These are phyloP conservation scores for Chloranthus sessilifolius DNA, from an alignment of 164 flowering plant genomes.

Conservation along the genomic window DNA sequence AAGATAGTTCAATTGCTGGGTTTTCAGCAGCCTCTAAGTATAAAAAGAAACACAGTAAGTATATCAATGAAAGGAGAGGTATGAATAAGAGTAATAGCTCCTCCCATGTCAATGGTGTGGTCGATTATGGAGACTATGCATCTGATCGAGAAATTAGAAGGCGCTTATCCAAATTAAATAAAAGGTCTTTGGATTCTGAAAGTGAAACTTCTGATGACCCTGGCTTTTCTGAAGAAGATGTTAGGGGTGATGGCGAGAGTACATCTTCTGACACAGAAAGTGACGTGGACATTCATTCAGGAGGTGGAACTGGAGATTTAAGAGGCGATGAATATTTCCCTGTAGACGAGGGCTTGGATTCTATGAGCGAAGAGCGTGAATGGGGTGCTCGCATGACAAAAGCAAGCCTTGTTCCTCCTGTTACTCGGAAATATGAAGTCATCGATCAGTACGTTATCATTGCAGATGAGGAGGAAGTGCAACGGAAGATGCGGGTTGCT, in stretches of 20 bases:
- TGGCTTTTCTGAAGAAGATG: conserved; percentile 54
- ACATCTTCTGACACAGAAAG: conserved; percentile 76
- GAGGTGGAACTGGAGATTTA: conserved; percentile 32
- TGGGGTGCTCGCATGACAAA: conserved; percentile 99
- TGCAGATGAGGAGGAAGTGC: conserved; percentile 91
- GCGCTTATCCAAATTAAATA: conserved; percentile 68
- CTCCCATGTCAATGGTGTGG: conserved; percentile 35
- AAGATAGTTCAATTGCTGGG: conserved; percentile 45
- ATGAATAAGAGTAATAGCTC: conserved; percentile 44
- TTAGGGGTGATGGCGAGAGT: conserved; percentile 42
- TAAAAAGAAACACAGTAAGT: conserved; percentile 49
- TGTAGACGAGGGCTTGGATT: conserved; percentile 55
- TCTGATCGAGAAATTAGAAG: conserved; percentile 79
- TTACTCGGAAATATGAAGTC: conserved; percentile 96
- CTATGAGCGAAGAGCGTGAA: conserved; percentile 77
- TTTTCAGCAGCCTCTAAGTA: conserved; percentile 45
- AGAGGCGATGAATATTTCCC: conserved; percentile 33
- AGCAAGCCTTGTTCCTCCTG: conserved; percentile 97
- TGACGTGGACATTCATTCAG: conserved; percentile 51
- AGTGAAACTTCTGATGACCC: conserved; percentile 87
- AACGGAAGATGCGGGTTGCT: conserved; percentile 84
- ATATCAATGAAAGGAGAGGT: conserved; percentile 45
- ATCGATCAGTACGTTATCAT: conserved; percentile 84
- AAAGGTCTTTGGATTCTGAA: conserved; percentile 63
- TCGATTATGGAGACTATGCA: conserved; percentile 57